Evolutionary conservation across 192 early-diverging fungal genomes (phyloP).

Genomic region (Coemansia sp.): DNA sequence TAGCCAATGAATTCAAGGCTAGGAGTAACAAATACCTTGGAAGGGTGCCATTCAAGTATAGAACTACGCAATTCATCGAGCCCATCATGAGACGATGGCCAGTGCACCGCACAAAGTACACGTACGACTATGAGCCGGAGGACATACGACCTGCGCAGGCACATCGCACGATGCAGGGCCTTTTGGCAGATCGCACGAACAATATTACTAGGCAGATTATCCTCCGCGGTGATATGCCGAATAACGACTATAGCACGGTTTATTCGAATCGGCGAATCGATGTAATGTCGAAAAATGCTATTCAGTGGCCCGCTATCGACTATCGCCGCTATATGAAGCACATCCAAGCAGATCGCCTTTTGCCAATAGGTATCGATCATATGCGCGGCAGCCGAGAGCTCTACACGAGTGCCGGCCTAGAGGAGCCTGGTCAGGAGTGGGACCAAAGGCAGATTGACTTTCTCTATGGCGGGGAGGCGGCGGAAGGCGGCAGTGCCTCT

Average conservation of each 20-base stretch:
- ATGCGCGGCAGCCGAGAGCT: not conserved
- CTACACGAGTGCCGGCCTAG: conserved; percentile 6
- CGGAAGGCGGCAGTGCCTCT: not conserved
- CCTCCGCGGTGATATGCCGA: conserved; percentile 12
- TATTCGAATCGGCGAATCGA: not conserved
- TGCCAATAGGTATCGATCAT: conserved; percentile 15
- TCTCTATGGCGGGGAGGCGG: not conserved
- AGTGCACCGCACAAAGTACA: conserved; percentile 5
- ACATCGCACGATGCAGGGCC: conserved; percentile 22
- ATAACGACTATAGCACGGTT: not conserved
- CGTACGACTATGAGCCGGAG: not conserved
- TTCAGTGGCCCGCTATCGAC: conserved; percentile 20
- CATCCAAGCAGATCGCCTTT: not conserved
- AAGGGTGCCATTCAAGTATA: not conserved
- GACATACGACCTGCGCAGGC: not conserved
- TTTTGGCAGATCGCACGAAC: conserved; percentile 11
- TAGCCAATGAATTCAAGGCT: not conserved
- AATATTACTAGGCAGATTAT: conserved; percentile 20
- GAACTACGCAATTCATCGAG: not conserved
- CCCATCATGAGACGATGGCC: not conserved
- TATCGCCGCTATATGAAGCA: conserved; percentile 13
- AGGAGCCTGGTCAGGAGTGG: conserved; percentile 37
- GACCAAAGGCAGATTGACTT: conserved; percentile 17
- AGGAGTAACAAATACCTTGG: not conserved
- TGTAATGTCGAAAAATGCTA: not conserved